Base-by-base conservation (phyloP, 257 asterid genomes). In the Salvia rosmarinus region DNA sequence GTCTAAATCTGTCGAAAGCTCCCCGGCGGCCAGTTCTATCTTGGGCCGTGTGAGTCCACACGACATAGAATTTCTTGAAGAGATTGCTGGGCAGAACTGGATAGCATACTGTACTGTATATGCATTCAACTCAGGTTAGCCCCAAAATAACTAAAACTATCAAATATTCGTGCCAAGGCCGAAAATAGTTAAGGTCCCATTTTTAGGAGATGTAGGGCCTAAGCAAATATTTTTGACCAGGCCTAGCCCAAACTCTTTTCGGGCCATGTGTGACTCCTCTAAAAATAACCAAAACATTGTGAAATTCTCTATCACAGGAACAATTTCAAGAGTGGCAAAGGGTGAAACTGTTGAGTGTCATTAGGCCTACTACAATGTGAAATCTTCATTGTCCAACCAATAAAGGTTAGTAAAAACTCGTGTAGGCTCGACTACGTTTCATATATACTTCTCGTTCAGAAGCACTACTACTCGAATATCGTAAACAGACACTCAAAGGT, bases 11-110 rank as follows among this genome's bases (percentile, higher is more conserved):
- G 5, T n/a, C n/a, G n/a, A n/a, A n/a, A n/a, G n/a, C n/a, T n/a
- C n/a, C 51, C 14, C 21, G 6, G 12, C 4, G 16, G 5, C 19
- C 20, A 23, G n/a, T 23, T 40, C 74, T 1, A 58, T 87, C 20
- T 44, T 80, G 0, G 86, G 86, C 60, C 77, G 66, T 68, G 69
- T 88, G 5, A 76, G 84, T 64, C 84, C 89, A 30, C 74, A 54
- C 34, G 93, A 90, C 20, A 77, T 86, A 8, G 90, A 86, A n/a
- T 83, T 51, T 40, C 81, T 90, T 10, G 82, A 70, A 6, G 88
- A 90, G 2, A 69, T 82, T 23, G 85, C 84, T 0, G 95, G 74
- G 12, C 85, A 82, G 52, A 71, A 51, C n/a, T 84, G 86, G 89
- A 76, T 20, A 14, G 88, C 79, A 6, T 83, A 82, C 10, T 82